A percentile compares a stretch with the other conserved stretches of the same genome.
Evolutionary conservation across 495 filamentous ascomycete species (phyloP).

Genomic region (Hypomontagnella monticulosa): DNA sequence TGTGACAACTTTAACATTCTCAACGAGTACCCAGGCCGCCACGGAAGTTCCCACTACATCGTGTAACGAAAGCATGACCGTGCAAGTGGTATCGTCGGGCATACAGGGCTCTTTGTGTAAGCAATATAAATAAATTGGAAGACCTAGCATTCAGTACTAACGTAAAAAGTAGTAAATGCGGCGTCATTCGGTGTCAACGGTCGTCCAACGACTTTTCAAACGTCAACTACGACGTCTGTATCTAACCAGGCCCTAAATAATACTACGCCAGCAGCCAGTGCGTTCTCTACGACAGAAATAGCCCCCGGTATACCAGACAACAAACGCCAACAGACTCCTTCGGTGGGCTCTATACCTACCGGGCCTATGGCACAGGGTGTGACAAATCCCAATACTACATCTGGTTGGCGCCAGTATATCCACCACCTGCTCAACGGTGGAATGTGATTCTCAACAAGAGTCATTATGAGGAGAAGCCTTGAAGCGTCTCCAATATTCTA

Average conservation of each 20-base stretch:
- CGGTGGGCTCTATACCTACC: conserved; percentile 8
- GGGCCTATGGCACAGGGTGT: neutral
- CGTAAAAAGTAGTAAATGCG: conserved; percentile 6
- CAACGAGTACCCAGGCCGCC: conserved; percentile 18
- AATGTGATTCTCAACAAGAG: neutral
- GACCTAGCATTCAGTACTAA: conserved; percentile 1
- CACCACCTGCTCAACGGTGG: neutral
- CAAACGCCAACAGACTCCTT: conserved; percentile 28
- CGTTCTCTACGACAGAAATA: neutral
- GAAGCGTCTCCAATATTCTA: neutral
- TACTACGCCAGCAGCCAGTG: conserved; percentile 14
- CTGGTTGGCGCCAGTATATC: conserved; percentile 22
- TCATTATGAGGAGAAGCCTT: conserved; percentile 3
- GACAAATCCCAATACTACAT: neutral
- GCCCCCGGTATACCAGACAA: conserved; percentile 27
- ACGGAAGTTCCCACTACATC: conserved; percentile 8
- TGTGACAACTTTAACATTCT: conserved; percentile 26
- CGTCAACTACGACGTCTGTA: conserved; percentile 35
- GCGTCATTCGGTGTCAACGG: conserved; percentile 12
- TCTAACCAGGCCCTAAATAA: conserved; percentile 25
- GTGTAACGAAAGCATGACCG: conserved; percentile 16
- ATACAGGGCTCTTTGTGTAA: conserved; percentile 9
- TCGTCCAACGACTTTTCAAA: conserved; percentile 42
- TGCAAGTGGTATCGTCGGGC: neutral
- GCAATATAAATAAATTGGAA: neutral